Percentiles rank a stretch among this genome's conserved stretches.
These are phyloP conservation scores for Didymella pomorum DNA, from an alignment of 2,329 filamentous ascomycete genomes.

Conservation along the genomic window DNA sequence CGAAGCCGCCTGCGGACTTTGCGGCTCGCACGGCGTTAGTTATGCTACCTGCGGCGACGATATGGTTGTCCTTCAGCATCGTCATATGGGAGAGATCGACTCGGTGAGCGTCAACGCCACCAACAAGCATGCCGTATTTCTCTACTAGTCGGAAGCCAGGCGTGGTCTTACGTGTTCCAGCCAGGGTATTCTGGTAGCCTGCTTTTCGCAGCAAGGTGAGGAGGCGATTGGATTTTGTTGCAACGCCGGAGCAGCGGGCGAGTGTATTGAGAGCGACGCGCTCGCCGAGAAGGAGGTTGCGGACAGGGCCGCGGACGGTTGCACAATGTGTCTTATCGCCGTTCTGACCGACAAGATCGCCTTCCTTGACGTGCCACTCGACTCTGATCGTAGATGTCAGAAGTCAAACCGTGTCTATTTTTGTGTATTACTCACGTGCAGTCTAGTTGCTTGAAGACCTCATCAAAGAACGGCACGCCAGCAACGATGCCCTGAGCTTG, in stretches of 20 bases:
- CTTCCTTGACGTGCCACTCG: slow-evolving; percentile 85
- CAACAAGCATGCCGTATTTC: slow-evolving; percentile 97
- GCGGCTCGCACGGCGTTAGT: slow-evolving; percentile 84
- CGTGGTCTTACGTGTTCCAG: slow-evolving; percentile 95
- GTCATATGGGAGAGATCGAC: slow-evolving; percentile 92
- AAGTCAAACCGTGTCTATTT: not conserved
- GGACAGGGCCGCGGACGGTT: slow-evolving; percentile 83
- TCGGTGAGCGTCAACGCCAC: slow-evolving; percentile 88
- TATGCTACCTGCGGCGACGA: slow-evolving; percentile 88
- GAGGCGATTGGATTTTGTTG: slow-evolving; percentile 66
- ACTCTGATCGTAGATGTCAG: slow-evolving; percentile 55
- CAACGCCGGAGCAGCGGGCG: slow-evolving; percentile 89
- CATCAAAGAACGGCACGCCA: slow-evolving; percentile 92
- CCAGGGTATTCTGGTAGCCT: slow-evolving; percentile 84
- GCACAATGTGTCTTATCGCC: slow-evolving; percentile 67
- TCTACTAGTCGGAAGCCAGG: slow-evolving; percentile 94
- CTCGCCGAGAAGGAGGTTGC: slow-evolving; percentile 88
- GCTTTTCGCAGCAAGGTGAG: slow-evolving; percentile 62
- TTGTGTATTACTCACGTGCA: slow-evolving; percentile 67
- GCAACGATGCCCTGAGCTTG: slow-evolving; percentile 75
- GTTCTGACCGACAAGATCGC: slow-evolving; percentile 65
- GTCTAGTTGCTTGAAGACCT: slow-evolving; percentile 87
- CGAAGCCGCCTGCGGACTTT: slow-evolving; percentile 84
- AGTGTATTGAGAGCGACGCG: slow-evolving; percentile 90
- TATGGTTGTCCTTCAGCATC: slow-evolving; percentile 99